Evolutionary conservation across 2,329 filamentous ascomycete genomes (phyloP).

Genomic region (Ophiostoma quercus): DNA sequence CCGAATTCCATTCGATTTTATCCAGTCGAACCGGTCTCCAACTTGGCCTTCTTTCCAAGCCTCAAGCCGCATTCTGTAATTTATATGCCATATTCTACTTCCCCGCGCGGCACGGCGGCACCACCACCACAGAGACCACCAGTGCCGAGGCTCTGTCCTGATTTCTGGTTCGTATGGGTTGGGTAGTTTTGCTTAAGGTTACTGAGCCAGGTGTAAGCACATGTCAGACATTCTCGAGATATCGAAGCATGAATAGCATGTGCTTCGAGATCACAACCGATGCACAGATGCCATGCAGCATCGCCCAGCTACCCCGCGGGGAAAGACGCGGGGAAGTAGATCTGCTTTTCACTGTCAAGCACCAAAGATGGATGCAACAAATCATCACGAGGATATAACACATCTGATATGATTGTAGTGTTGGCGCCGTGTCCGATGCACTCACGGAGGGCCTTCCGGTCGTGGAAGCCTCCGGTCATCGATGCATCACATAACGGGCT

Average conservation of each 20-base stretch:
- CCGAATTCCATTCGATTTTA: background rate
- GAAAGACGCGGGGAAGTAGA: conserved; percentile 1
- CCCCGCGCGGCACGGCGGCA: background rate
- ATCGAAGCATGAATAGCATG: background rate
- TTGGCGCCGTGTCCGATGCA: background rate
- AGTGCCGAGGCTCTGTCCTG: background rate
- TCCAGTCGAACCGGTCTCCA: background rate
- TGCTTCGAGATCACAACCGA: background rate
- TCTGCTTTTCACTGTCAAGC: background rate
- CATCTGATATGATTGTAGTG: background rate
- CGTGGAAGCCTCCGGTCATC: background rate
- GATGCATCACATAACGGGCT: background rate
- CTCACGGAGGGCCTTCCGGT: background rate
- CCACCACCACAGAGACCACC: background rate
- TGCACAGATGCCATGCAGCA: background rate
- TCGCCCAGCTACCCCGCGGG: background rate
- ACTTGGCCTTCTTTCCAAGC: background rate
- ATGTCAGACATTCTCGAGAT: background rate
- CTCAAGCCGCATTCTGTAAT: background rate
- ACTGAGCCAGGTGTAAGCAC: background rate
- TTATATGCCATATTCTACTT: background rate
- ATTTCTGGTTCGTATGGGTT: background rate
- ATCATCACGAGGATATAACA: background rate
- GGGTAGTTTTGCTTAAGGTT: background rate
- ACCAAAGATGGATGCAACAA: background rate